Evolutionary conservation across 352 stramenopile species (phyloP).

Genomic region (Phytophthora fragariae): DNA sequence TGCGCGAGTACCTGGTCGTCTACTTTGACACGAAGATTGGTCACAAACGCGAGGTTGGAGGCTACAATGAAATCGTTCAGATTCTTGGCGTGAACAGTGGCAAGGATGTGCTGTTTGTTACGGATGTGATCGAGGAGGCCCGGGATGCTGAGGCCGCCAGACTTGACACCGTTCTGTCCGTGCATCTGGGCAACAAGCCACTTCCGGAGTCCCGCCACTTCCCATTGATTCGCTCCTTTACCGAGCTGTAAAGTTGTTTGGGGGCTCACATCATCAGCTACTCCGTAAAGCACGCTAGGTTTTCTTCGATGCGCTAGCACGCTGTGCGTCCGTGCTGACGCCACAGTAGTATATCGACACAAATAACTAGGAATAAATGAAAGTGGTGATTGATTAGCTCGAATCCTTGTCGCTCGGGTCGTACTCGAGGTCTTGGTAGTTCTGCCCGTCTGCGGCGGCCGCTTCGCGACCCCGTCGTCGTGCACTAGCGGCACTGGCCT

Average conservation of each 20-base stretch:
- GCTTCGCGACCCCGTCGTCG: slow-evolving; percentile 42
- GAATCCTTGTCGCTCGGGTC: slow-evolving; percentile 86
- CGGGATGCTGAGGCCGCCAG: slow-evolving; percentile 76
- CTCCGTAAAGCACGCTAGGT: not conserved
- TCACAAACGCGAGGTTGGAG: slow-evolving; percentile 75
- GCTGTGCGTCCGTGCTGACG: slow-evolving; percentile 9
- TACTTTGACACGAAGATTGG: slow-evolving; percentile 91
- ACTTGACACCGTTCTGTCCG: slow-evolving; percentile 73
- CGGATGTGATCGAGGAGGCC: slow-evolving; percentile 88
- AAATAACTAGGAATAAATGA: slow-evolving; percentile 21
- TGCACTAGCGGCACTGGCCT: slow-evolving; percentile 49
- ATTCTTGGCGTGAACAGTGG: slow-evolving; percentile 82
- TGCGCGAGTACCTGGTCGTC: slow-evolving; percentile 72
- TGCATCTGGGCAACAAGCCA: slow-evolving; percentile 87
- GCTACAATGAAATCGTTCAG: slow-evolving; percentile 85
- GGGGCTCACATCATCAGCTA: not conserved
- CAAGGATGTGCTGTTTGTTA: slow-evolving; percentile 90
- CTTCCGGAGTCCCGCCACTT: slow-evolving; percentile 68
- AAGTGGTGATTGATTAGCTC: slow-evolving; percentile 42
- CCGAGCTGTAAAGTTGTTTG: slow-evolving; percentile 53
- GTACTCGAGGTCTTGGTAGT: slow-evolving; percentile 79
- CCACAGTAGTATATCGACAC: slow-evolving; percentile 14
- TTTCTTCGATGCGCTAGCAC: slow-evolving; percentile 5
- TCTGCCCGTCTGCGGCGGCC: slow-evolving; percentile 40
- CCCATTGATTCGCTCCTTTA: slow-evolving; percentile 66